Base-by-base conservation (phyloP, 2,329 filamentous ascomycete species). In the Diaporthe aspalathi region DNA sequence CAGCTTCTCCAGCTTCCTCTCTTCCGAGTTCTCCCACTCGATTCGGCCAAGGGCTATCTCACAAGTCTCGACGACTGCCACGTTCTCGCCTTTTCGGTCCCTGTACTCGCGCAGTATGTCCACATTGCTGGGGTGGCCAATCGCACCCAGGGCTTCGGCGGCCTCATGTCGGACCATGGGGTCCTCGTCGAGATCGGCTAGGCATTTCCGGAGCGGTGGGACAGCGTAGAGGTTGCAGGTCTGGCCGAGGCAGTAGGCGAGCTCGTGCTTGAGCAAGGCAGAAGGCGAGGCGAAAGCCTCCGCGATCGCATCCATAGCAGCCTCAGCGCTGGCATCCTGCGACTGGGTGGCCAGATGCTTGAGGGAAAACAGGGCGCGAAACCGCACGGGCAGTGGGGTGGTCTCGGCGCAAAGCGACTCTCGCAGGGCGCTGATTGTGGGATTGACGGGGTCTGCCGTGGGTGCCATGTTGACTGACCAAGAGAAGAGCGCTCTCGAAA, bases 101-200 rank as follows among this genome's bases (percentile, higher is more conserved):
- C 94, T 88, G 78, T 94, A 89, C 74, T 89, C 82, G 79, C 87
- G 89, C 75, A 99, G 84, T 43, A 98, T 82, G 2, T 90, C 89
- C 79, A 99, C 80, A 78, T 93, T 95, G 5, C 87, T 88, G 38
- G 86, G 83, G 79, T 95, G 91, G 5, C 94, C 94, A 73, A 99
- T 84, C 14, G 96, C 96, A 16, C 94, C 96, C 17, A 99, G 87
- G 3, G 96, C 96, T 85, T 99, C 96, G 3, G 95, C 96, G 20
- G 96, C 95, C 84, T 99, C 96, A 78, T 99, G 96, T 76, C 96
- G 89, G 82, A 94, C 97, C 95, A 99, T 99, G 47, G 93, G 83
- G 84, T 98, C 95, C 82, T 98, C 94, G n/a, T 89, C 80, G 74
- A 90, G 84, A 81, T 98, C 89, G 75, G 92, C 88, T 70, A 98